phyloP scores from a whole-genome alignment of 2,329 filamentous ascomycete species.

The Phialophora chinensis region DNA sequence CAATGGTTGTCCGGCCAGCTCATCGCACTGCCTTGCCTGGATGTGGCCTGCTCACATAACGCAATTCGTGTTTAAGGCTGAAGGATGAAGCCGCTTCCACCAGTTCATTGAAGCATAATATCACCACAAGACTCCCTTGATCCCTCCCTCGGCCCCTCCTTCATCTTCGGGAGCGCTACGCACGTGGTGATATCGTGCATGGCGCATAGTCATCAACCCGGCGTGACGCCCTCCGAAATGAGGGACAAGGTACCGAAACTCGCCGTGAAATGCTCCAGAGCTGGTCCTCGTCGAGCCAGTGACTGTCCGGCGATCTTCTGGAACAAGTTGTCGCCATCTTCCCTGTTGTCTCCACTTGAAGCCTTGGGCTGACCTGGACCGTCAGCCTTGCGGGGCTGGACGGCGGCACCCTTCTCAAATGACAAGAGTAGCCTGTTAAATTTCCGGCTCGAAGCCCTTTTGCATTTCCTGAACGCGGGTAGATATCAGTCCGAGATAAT shows the following conservation, averaged over 20 bases:
- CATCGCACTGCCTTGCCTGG: background rate
- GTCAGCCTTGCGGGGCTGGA: background rate
- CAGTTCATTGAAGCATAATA: background rate
- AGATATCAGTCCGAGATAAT: background rate
- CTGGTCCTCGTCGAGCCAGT: background rate
- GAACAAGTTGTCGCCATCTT: conserved; percentile 17
- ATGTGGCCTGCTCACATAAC: conserved; percentile 3
- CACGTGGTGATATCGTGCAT: conserved; percentile 6
- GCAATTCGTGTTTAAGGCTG: conserved; percentile 18
- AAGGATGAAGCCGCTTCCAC: conserved; percentile 1
- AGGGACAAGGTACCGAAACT: background rate
- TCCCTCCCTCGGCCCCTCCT: background rate
- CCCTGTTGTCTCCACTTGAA: background rate
- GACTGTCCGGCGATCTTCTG: background rate
- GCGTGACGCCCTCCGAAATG: conserved; percentile 14
- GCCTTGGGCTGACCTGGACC: background rate
- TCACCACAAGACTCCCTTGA: background rate
- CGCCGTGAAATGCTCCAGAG: background rate
- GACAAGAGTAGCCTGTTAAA: background rate
- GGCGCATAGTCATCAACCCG: background rate
- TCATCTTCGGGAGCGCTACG: conserved; percentile 8
- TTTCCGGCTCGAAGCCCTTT: background rate
- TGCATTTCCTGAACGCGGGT: background rate
- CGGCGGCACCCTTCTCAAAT: background rate
- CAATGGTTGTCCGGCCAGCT: background rate